Percentiles rank a stretch among this genome's conserved stretches.
Evolutionary conservation across 768 basidiomycete genomes (phyloP).

Genomic region (Kwoniella dendrophila): DNA sequence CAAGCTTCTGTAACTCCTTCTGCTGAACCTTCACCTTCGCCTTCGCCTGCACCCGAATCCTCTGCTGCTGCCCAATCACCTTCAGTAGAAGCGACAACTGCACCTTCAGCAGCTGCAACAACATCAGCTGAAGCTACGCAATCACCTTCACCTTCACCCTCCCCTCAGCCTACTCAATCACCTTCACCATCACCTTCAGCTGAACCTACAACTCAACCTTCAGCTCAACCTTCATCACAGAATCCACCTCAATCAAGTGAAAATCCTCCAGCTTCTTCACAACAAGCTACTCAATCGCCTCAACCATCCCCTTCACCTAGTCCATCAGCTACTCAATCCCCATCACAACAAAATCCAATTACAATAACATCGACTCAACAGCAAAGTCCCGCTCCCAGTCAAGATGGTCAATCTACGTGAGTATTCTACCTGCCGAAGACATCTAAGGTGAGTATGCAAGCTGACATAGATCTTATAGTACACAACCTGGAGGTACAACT

Average conservation of each 20-base stretch:
- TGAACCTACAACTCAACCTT: constrained; percentile 13
- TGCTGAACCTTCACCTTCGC: constrained; percentile 1
- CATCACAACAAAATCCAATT: constrained; percentile 4
- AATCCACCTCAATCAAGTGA: constrained; percentile 10
- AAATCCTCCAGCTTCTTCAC: constrained; percentile 12
- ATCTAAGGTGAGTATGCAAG: not conserved
- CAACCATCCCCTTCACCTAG: constrained; percentile 11
- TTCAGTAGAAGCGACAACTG: constrained; percentile 1
- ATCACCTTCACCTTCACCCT: constrained; percentile 1
- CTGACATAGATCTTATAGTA: no score
- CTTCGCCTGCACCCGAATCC: constrained; percentile 3
- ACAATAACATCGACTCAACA: constrained; percentile 8
- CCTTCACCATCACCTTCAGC: constrained; percentile 15
- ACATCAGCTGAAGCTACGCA: constrained; percentile 5
- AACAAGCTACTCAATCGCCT: constrained; percentile 9
- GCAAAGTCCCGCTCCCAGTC: constrained; percentile 5
- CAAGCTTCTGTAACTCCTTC: constrained; percentile 5
- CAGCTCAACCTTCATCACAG: constrained; percentile 17
- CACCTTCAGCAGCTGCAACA: constrained; percentile 5
- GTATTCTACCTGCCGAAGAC: not conserved
- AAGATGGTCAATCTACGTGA: constrained; percentile 6
- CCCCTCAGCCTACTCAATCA: constrained; percentile 8
- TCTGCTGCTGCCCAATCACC: constrained; percentile 13
- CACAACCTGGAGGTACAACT: constrained; percentile 13
- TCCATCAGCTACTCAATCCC: constrained; percentile 10